Conservation (phyloP, 108 stramenopile species). For the Nitzschia palea region DNA sequence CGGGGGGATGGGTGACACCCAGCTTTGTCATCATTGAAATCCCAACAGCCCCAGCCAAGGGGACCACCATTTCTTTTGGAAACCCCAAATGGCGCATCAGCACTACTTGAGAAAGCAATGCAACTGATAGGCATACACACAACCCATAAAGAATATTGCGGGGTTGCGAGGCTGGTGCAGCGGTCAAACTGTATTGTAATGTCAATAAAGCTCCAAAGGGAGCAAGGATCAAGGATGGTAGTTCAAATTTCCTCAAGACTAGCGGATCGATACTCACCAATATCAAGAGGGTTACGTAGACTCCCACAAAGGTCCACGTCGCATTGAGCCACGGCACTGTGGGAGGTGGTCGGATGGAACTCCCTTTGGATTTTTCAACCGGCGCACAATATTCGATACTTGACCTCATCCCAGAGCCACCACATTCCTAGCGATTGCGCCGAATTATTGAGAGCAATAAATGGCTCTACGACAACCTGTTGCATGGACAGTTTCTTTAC, state of each 20-base stretch:
- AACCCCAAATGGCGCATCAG: background rate
- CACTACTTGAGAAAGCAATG: constrained; percentile 20
- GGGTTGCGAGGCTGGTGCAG: constrained; percentile 62
- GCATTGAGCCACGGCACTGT: background rate
- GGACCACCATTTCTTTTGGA: constrained; percentile 9
- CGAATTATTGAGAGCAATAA: too few species aligned
- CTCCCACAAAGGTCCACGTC: background rate
- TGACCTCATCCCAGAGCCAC: background rate
- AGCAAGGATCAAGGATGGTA: background rate
- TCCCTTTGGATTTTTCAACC: background rate
- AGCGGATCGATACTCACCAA: background rate
- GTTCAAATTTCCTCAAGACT: too few species aligned
- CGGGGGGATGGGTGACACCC: constrained; percentile 46
- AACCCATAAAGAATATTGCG: constrained; percentile 44
- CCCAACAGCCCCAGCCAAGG: constrained; percentile 31
- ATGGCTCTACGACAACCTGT: background rate
- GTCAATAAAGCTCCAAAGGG: constrained; percentile 59
- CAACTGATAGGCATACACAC: constrained; percentile 17
- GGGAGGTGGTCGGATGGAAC: background rate
- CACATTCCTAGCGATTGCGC: too few species aligned
- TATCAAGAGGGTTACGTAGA: background rate
- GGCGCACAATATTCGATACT: background rate
- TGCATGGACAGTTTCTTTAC: background rate
- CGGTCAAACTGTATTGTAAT: constrained; percentile 51
- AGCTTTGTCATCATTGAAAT: constrained; percentile 42